Percentiles rank a stretch among this genome's conserved stretches.
These are phyloP conservation scores for Solanum paucissectum DNA, from an alignment of 257 asterid species.

Conservation along the genomic window DNA sequence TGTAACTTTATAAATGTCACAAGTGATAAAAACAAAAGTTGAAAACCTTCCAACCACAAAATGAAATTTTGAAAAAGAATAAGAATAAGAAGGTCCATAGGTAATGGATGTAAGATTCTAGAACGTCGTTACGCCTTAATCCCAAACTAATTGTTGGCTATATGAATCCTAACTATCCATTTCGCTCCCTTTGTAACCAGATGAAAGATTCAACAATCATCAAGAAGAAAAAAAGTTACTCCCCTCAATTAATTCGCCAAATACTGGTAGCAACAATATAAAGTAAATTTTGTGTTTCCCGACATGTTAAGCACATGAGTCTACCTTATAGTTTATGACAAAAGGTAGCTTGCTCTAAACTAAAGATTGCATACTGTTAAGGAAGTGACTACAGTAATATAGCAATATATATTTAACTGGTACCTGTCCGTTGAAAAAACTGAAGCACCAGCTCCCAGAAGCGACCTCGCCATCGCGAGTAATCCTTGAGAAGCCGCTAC, in stretches of 20 bases:
- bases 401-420: background rate
- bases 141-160: background rate
- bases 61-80: background rate
- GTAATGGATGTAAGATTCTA: background rate
- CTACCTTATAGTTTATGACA: background rate
- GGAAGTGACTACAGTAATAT: background rate
- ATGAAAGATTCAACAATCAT: background rate
- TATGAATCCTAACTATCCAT: background rate
- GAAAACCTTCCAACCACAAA: background rate
- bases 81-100: background rate
- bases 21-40: background rate
- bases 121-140: background rate
- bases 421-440: constrained; percentile 79
- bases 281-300: background rate
- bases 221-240: background rate
- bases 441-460: constrained; percentile 78
- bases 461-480: constrained; percentile 59
- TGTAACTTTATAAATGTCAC: background rate
- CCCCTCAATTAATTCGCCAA: background rate
- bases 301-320: background rate
- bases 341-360: background rate
- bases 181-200: background rate
- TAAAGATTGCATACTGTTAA: background rate
- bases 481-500: constrained; percentile 81
- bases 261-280: background rate